Conservation (phyloP, 129 eudicot species). For the Saposhnikovia divaricata region DNA sequence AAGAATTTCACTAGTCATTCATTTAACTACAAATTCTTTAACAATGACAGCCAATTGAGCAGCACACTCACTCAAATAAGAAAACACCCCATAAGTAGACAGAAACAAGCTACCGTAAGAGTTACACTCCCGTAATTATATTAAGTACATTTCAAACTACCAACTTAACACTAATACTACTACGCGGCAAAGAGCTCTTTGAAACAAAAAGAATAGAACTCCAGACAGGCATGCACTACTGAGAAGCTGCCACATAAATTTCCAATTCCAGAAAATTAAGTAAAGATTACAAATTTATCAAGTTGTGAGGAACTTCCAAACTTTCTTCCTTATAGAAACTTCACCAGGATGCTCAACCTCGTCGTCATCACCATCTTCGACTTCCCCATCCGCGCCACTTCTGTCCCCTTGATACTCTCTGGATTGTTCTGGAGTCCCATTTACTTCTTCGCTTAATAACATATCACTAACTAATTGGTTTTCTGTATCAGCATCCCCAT, state of each 20-base stretch:
- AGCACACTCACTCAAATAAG: conserved; percentile 4
- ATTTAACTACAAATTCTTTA: conserved; percentile 9
- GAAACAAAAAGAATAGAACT: conserved; percentile 29
- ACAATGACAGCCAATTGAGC: not conserved
- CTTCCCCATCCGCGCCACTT: conserved; percentile 22
- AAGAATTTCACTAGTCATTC: conserved; percentile 10
- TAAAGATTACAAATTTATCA: conserved; percentile 15
- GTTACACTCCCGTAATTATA: conserved; percentile 22
- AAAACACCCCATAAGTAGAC: conserved; percentile 15
- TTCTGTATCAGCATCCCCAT: conserved; percentile 22
- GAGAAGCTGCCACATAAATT: not conserved
- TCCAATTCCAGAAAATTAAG: not conserved
- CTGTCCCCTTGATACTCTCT: conserved; percentile 26
- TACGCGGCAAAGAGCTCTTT: conserved; percentile 19
- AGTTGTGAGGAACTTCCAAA: conserved; percentile 89
- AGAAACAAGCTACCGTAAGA: conserved; percentile 21
- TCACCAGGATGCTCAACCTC: conserved; percentile 90
- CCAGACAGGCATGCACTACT: not conserved
- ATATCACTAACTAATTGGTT: conserved; percentile 24
- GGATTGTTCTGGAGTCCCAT: conserved; percentile 48
- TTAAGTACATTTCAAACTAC: conserved; percentile 17
- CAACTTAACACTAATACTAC: not conserved
- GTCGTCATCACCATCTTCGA: conserved; percentile 35
- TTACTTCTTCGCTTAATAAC: conserved; percentile 73
- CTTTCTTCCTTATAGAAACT: conserved; percentile 89